Base-by-base conservation (phyloP, 2,329 filamentous ascomycete genomes). In the Zymoseptoria crescenta region DNA sequence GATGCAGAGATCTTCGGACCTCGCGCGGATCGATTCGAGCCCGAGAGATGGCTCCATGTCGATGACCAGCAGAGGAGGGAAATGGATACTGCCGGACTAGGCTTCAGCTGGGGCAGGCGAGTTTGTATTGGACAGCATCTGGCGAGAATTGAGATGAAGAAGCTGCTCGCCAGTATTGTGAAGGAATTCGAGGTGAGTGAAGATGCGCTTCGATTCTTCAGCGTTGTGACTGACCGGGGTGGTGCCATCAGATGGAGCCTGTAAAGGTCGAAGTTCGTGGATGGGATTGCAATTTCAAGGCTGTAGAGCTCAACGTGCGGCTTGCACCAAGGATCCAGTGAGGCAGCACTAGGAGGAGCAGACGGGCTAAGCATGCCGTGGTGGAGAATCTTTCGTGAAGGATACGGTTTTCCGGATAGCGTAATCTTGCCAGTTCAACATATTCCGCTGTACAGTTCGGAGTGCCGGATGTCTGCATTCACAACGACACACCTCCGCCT, bases 11-110 rank as follows among this genome's bases (percentile, higher is more conserved):
- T 73, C 30, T 73, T 70, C 53, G 75, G 76, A 3, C 54, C 64
- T 1, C 74, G 79, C 59, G 73, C 75, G 1, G 68, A 73, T 21
- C 58, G 70, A 0, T 81, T 77, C 63, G 68, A 73, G 24, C 80
- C 80, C 1, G 78, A 79, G 54, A 73, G 80, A 51, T 82, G 79
- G 79, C 60, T 82, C 20, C 69, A 77, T 29, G 53, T 57, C 6
- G 28, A 73, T 76, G 53, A 45, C 50, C 54, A 58, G 64, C 55
- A 67, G 55, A 57, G 67, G 52, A 62, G 49, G 27, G 72, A 76
- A 55, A 77, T 77, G 75, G 72, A 75, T 57, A 59, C 73, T 20
- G 76, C 74, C 70, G 75, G 75, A 59, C 76, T 76, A 73, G 74
- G 75, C 3, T 78, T 78, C 65, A 74, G 75, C 29, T 74, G 71